Percentiles rank a stretch among this genome's conserved stretches.
These are phyloP conservation scores for Candida vartiovaarae DNA, from an alignment of 805 yeast species.

Conservation along the genomic window DNA sequence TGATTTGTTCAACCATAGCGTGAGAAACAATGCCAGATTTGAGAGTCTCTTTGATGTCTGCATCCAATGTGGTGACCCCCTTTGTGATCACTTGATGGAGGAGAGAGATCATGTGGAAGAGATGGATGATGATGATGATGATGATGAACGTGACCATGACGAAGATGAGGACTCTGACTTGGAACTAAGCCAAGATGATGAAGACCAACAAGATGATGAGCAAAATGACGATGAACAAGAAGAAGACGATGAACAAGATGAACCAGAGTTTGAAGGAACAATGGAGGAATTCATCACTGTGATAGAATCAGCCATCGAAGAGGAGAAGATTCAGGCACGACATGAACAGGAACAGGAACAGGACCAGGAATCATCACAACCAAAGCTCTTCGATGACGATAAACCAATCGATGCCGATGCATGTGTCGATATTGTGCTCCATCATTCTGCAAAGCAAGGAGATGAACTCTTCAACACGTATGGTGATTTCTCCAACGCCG, in stretches of 20 bases:
- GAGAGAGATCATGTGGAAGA: conserved; percentile 6
- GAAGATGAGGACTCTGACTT: conserved; percentile 6
- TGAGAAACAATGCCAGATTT: conserved; percentile 59
- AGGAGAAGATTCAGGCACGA: conserved; percentile 7
- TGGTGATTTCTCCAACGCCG: conserved; percentile 64
- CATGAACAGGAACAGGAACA: conserved; percentile 10
- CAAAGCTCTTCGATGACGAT: conserved; percentile 16
- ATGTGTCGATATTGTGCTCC: conserved; percentile 66
- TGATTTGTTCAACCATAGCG: conserved; percentile 76
- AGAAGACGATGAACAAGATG: conserved; percentile 2
- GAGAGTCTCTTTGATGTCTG: conserved; percentile 50
- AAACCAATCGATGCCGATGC: conserved; percentile 38
- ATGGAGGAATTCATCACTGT: conserved; percentile 25
- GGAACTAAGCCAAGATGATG: conserved; percentile 1
- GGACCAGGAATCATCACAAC: conserved; percentile 6
- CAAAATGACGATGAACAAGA: conserved; percentile 10
- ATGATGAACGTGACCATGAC: conserved; percentile 4
- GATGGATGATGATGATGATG: conserved; percentile 9
- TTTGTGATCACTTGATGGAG: conserved; percentile 25
- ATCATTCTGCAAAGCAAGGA: conserved; percentile 35
- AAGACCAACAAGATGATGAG: conserved; percentile 11
- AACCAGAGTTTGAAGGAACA: conserved; percentile 20
- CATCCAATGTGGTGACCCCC: conserved; percentile 38
- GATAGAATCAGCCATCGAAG: conserved; percentile 20
- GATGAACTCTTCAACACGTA: conserved; percentile 76